Base-by-base conservation (phyloP, 305 asterid genomes). In the Euphrasia arctica region DNA sequence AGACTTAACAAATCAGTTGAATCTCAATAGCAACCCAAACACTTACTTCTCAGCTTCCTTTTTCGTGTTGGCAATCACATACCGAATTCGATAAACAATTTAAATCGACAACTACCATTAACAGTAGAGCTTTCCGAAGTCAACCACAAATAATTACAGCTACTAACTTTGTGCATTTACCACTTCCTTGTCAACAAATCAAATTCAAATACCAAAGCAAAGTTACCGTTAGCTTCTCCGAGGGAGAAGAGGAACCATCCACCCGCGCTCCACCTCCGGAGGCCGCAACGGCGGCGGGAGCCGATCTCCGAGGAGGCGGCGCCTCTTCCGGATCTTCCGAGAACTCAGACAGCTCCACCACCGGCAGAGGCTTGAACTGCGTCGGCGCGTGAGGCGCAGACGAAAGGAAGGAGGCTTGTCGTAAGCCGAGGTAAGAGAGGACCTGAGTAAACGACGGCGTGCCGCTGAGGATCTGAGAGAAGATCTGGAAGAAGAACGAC, bases 401-500 rank as follows among this genome's bases (percentile, higher is more conserved):
- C 3, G 87, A 74, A 32, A 80, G 81, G 25, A 83, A 66, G 27
- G 80, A 75, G 22, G 75, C 73, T 10, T 75, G 86, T 5, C 92
- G 90, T 12, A 79, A 57, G 69, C 96, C 96, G 48, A 86, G 80
- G 51, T 55, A 87, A 3, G 93, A 86, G 39, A 87, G 84, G 43
- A 85, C 82, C 81, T 83, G 93, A 67, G 78, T 72, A 13, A 81
- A 66, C 69, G 97, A 84, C 68, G 96, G 95, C 54, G 89, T 78
- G 27, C 95, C 87, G 42, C 87, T 77, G 62, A 89, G 77, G 94
- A 92, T 85, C 97, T 90, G 94, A 63, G 83, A 74, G 72, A 90
- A 93, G 90, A 93, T 86, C 92, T 82, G 97, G 70, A 84, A 88
- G 78, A 90, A 82, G 82, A 93, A 87, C 25, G 77, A 78, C 42